Conservation (phyloP, 441 rosid genomes). For the Raphanus hybrid region DNA sequence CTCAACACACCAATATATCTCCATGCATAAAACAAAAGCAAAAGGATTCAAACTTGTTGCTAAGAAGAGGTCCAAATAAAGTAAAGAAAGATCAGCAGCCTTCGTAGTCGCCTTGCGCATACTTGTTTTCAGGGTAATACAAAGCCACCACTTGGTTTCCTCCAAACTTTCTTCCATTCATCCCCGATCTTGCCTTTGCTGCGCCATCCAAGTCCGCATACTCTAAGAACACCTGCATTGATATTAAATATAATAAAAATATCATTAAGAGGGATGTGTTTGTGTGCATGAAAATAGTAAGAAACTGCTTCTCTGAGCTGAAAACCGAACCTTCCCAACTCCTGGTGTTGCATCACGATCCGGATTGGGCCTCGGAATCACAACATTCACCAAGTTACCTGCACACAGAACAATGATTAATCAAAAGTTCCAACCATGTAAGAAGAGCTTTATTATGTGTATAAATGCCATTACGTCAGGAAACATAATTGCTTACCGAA, state of each 20-base stretch:
- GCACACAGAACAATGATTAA: slow-evolving; percentile 18
- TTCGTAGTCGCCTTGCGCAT: slow-evolving; percentile 47
- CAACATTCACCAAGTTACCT: slow-evolving; percentile 56
- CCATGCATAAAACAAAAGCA: background rate
- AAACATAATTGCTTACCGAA: no score
- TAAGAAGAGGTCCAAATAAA: slow-evolving; percentile 14
- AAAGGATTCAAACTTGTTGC: background rate
- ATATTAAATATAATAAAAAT: background rate
- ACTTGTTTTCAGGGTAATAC: slow-evolving; percentile 56
- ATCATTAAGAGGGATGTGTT: no score
- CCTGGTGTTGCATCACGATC: slow-evolving; percentile 49
- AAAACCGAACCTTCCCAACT: slow-evolving; percentile 53
- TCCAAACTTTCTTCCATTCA: slow-evolving; percentile 64
- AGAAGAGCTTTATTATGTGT: background rate
- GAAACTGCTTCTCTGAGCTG: background rate
- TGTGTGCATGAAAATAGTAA: background rate
- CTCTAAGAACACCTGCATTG: slow-evolving; percentile 61
- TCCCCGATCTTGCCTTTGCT: slow-evolving; percentile 46
- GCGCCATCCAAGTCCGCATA: slow-evolving; percentile 54
- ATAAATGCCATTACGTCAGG: background rate
- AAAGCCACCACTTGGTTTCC: slow-evolving; percentile 60
- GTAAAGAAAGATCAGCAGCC: slow-evolving; percentile 26
- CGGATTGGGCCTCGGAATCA: slow-evolving; percentile 54
- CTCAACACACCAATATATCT: slow-evolving; percentile 10
- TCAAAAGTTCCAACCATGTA: background rate